These are phyloP conservation scores for Trametes versicolor DNA, from an alignment of 1,284 basidiomycete genomes.

Conservation along the genomic window DNA sequence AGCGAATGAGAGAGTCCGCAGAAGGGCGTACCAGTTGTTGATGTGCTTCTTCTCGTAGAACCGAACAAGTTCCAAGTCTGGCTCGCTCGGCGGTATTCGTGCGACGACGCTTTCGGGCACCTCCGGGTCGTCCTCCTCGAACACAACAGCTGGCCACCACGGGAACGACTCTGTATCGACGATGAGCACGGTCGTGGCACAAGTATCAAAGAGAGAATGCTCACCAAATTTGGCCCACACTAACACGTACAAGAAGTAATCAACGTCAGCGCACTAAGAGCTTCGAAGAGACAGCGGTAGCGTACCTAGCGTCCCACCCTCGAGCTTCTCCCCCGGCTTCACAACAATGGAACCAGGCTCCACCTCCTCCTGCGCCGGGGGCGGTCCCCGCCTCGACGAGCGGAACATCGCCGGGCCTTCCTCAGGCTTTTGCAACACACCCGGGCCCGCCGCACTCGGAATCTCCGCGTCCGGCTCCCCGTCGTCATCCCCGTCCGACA, in stretches of 20 bases:
- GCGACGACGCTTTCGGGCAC: constrained; percentile 49
- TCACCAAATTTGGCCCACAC: constrained; percentile 56
- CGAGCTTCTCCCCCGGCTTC: constrained; percentile 43
- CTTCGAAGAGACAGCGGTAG: not conserved
- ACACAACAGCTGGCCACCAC: constrained; percentile 56
- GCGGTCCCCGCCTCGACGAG: constrained; percentile 7
- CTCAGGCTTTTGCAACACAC: constrained; percentile 3
- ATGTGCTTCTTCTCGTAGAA: constrained; percentile 58
- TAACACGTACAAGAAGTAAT: constrained; percentile 25
- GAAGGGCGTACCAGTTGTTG: constrained; percentile 48
- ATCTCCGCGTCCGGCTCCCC: constrained; percentile 16
- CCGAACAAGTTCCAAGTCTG: constrained; percentile 52
- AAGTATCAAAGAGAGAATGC: constrained; percentile 31
- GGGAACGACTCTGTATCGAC: constrained; percentile 48
- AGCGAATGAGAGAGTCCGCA: too few species aligned
- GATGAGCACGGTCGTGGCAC: not conserved
- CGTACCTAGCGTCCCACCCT: constrained; percentile 52
- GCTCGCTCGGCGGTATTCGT: constrained; percentile 27
- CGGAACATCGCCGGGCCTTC: constrained; percentile 15
- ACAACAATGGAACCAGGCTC: constrained; percentile 39
- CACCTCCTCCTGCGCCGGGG: constrained; percentile 4
- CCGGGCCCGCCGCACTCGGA: constrained; percentile 7
- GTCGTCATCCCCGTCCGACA: constrained; percentile 20
- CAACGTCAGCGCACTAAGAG: not conserved
- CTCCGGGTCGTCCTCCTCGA: constrained; percentile 49